Evolutionary conservation across 192 early-diverging fungal genomes (phyloP), one percentile per base, ranked within the genome.

Genomic region (Coemansia sp.): DNA sequence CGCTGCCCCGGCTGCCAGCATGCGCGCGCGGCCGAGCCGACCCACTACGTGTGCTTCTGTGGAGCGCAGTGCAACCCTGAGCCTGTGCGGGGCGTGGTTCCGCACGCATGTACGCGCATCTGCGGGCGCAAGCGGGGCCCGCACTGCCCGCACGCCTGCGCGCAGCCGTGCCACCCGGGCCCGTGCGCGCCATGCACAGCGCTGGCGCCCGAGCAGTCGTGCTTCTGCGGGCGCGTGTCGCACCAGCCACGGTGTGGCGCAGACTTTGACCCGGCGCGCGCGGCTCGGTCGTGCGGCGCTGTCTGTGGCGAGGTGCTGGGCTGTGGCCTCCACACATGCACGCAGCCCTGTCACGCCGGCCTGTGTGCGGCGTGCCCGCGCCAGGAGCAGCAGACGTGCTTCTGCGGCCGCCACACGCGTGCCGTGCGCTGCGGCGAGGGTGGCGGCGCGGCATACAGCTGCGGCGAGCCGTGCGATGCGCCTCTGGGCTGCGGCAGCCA

Each of bases 1-100:
- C 82, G 95, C 40, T 98, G 96, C 75, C 96, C 96, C 9, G 94
- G 97, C 10, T 98, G 95, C 77, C 94, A 95, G 74, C 80, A 91
- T 72, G 84, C 69, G 39, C 86, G 83, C 63, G 80, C 82, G 2
- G 88, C 84, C 14, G 80, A 91, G 38, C 95, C 95, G 1, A 66
- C 78, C 49, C 87, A 91, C 62, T 94, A 97, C 65, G 66, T 75
- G 21, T 97, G 97, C 76, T 97, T 96, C 66, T 98, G 97, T 75
- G 93, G 93, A 6, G 93, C 94, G 49, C 71, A 76, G 35, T 77
- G 85, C 50, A 88, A 94, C 61, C 94, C 95, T 2, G 86, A 88
- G 43, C 76, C 69, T 30, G 85, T 81, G 44, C 83, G 89, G 30
- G 91, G 87, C 60, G 61, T 80, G 33, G 88, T 87, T 28, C 95